Evolutionary conservation across 1,284 basidiomycete genomes (phyloP).

Genomic region (Trametes sp.): DNA sequence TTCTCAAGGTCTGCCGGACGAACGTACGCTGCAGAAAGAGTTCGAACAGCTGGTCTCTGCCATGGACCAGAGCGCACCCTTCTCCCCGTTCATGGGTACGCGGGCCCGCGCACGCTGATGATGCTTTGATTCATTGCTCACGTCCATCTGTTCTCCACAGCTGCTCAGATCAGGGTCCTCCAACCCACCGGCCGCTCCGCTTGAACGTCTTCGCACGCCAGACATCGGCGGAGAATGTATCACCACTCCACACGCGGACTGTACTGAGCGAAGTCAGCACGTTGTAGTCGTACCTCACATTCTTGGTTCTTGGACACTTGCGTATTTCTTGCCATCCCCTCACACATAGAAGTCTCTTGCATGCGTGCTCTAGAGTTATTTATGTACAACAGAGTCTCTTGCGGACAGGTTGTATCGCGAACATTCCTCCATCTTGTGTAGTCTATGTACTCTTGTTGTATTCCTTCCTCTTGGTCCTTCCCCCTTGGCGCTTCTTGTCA

Average conservation of each 20-base stretch:
- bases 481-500: neutral
- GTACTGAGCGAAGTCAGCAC: neutral
- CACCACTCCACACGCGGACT: conserved; percentile 1
- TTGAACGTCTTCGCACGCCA: conserved; percentile 4
- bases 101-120: conserved; percentile 14
- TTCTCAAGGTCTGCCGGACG: conserved; percentile 24
- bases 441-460: neutral
- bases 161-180: conserved; percentile 23
- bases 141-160: conserved; percentile 21
- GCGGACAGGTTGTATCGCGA: neutral
- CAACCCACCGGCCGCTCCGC: conserved; percentile 9
- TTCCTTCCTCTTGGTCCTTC: neutral
- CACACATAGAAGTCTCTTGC: neutral
- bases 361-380: neutral
- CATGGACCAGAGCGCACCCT: conserved; percentile 25
- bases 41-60: conserved; percentile 12
- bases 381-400: neutral
- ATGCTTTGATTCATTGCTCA: conserved; percentile 19
- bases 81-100: conserved; percentile 31
- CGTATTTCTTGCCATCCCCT: neutral
- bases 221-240: neutral
- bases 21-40: conserved; percentile 22
- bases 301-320: neutral
- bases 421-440: neutral
- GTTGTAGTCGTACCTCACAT: neutral